Conservation (phyloP, 192 early-diverging fungal genomes). For the Allomyces javanicus region DNA sequence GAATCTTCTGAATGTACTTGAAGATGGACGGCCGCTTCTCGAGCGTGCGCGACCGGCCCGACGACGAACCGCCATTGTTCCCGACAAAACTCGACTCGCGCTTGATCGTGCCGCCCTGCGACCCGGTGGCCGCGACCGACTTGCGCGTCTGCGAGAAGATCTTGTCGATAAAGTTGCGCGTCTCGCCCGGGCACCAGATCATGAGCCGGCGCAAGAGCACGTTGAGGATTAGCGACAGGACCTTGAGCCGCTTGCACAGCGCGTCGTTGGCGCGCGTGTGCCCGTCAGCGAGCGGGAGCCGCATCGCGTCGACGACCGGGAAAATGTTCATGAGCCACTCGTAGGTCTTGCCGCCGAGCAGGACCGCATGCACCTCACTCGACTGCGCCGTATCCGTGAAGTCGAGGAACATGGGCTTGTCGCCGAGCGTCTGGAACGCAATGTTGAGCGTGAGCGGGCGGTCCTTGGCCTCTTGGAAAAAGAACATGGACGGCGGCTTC, state of each 20-base stretch:
- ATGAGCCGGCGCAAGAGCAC: conserved; percentile 18
- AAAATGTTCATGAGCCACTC: conserved; percentile 20
- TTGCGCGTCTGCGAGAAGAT: too few relatives aligned
- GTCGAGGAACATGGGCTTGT: conserved; percentile 19
- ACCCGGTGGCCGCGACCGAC: too few relatives aligned
- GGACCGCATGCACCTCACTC: conserved; percentile 1
- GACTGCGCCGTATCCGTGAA: conserved; percentile 5
- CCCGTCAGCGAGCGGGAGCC: conserved; percentile 8
- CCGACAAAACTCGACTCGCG: too few relatives aligned
- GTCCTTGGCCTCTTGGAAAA: conserved; percentile 15
- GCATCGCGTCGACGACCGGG: conserved; percentile 16
- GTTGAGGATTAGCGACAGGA: conserved; percentile 24
- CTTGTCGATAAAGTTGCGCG: conserved; percentile 17
- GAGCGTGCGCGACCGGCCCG: too few relatives aligned
- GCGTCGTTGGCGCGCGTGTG: conserved; percentile 12
- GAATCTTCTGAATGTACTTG: too few relatives aligned
- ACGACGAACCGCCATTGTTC: too few relatives aligned
- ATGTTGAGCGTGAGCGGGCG: conserved; percentile 23
- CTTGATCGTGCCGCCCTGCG: too few relatives aligned
- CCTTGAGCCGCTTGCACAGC: conserved; percentile 23
- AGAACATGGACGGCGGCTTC: conserved; percentile 19
- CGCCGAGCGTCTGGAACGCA: conserved; percentile 26
- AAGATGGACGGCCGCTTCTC: conserved; percentile 1
- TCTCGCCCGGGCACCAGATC: conserved; percentile 17
- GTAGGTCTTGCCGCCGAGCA: conserved; percentile 26